Evolutionary conservation across 371 early-diverging fungal species (phyloP).

Genomic region (Umbelopsis sp.): DNA sequence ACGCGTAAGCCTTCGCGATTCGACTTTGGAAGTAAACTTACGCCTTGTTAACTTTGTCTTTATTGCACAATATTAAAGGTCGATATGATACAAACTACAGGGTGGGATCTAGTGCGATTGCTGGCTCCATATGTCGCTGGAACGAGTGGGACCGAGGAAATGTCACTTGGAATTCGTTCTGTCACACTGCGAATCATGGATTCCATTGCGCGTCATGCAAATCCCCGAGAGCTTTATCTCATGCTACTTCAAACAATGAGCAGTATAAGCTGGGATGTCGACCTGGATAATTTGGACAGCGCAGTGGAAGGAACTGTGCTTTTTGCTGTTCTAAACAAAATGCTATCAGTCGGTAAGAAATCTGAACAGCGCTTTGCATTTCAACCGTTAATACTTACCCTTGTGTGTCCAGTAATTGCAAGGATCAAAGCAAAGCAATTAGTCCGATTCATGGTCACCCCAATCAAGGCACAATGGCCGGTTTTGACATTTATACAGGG

Average conservation of each 20-base stretch:
- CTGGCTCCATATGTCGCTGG: neutral
- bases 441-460: neutral
- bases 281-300: neutral
- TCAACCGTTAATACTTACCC: neutral
- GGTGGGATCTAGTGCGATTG: neutral
- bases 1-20: neutral
- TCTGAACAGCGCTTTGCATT: neutral
- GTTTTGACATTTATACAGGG: neutral
- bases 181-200: neutral
- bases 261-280: neutral
- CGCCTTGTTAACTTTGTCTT: neutral
- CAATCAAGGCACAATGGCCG: neutral
- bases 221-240: conserved; percentile 6
- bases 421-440: conserved; percentile 11
- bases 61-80: neutral
- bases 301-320: neutral
- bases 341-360: neutral
- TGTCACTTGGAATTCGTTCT: neutral
- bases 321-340: neutral
- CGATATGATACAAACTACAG: conserved; percentile 5
- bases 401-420: neutral
- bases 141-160: neutral
- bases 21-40: neutral
- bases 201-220: neutral
- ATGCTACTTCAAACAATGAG: neutral